Evolutionary conservation across 169 alveolate species (phyloP), one percentile per base, ranked within the genome.

Genomic region (Neospora caninum): DNA sequence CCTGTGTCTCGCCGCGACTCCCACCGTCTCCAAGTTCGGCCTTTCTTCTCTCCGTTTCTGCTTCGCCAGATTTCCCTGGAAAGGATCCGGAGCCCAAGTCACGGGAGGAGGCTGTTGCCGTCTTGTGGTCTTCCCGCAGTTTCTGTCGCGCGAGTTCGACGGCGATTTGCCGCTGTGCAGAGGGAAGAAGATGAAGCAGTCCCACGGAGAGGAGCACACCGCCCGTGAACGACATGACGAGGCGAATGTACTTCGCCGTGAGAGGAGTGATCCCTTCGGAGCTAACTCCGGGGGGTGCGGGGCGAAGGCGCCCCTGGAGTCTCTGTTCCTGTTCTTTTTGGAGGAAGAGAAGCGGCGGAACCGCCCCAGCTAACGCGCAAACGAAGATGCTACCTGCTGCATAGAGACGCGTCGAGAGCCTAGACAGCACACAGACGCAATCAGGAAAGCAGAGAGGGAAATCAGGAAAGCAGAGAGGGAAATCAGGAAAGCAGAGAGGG

Each of bases 171-270:
- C 88, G 53, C 84, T 91, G 89, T 29, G 94, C 91, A 38, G 94
- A 49, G 18, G 94, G 94, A 67, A 91, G 94, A 58, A 91, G 91
- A 45, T 91, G 94, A 58, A 91, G 91, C 86, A 89, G 45, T 9
- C 87, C 86, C 13, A 89, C 93, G 43, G 93, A 67, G 25, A 78
- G 87, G 41, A 89, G 69, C 36, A 89, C 91, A 0, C 94, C 94
- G 16, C 91, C 94, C 49, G 94, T 91, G 78, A 78, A 91, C 16
- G 89, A 82, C 89, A 82, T 82, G 43, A 36, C 39, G 10, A 82
- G 64, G 43, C 89, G 53, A 82, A 82, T 82, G 41, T 82, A 82
- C 54, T 42, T 38, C n/a, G 89, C 89, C 4, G 89, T 82, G 42
- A 49, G 31, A 0, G 64, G 53, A 13, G 89, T 10, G 18, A 82